phyloP scores from a whole-genome alignment of 306 rosid genomes.

The Vigna radiata region DNA sequence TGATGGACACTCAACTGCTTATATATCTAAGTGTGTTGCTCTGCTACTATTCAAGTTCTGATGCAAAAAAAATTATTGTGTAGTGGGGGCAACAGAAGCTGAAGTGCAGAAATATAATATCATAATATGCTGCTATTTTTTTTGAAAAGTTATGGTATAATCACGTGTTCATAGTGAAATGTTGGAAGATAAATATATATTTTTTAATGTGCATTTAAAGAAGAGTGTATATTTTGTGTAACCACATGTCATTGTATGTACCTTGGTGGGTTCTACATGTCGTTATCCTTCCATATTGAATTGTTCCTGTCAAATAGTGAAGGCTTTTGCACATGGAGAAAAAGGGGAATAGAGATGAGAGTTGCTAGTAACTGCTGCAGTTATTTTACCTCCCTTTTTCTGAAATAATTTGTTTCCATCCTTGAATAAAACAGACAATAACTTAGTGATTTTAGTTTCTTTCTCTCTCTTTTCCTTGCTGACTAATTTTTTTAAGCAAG shows the following conservation, averaged over 20 bases:
- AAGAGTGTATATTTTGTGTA: neutral
- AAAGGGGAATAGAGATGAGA: neutral
- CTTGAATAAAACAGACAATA: constrained; percentile 16
- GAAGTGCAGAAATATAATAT: constrained; percentile 20
- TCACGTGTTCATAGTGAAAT: neutral
- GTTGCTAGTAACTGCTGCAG: constrained; percentile 17
- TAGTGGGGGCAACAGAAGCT: constrained; percentile 20
- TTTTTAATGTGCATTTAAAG: neutral
- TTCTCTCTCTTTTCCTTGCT: neutral
- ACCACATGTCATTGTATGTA: neutral
- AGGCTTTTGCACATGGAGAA: neutral
- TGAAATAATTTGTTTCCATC: constrained; percentile 1
- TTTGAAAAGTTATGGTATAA: neutral
- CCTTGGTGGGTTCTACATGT: neutral
- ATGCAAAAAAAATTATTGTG: neutral
- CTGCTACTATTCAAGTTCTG: constrained; percentile 16
- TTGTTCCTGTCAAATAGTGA: constrained; percentile 11
- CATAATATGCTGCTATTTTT: constrained; percentile 1
- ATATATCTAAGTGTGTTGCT: neutral
- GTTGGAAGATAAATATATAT: constrained; percentile 8
- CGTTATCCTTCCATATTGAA: neutral
- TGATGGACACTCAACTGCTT: constrained; percentile 10
- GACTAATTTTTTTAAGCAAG: neutral
- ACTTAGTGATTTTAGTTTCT: neutral
- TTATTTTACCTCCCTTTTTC: neutral